Percentiles rank a stretch among this genome's conserved stretches.
These are phyloP conservation scores for Fomitopsis pulvina DNA, from an alignment of 768 basidiomycete species.

Conservation along the genomic window DNA sequence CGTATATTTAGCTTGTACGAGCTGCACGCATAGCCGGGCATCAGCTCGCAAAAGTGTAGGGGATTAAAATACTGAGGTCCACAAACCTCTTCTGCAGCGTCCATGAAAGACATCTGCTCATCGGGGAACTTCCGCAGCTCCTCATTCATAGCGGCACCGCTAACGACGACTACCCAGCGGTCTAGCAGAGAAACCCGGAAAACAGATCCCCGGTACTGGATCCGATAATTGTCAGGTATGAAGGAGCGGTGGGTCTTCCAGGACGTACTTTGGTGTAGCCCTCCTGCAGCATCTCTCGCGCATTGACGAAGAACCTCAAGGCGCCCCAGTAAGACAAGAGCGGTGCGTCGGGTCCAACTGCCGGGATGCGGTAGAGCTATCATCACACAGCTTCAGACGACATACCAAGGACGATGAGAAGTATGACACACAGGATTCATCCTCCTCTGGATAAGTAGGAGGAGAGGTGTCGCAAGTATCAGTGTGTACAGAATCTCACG, in stretches of 20 bases:
- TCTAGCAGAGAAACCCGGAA: constrained; percentile 39
- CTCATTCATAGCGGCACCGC: constrained; percentile 37
- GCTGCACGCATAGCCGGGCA: constrained; percentile 6
- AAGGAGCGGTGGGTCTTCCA: background rate
- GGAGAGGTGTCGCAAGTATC: too few relatives aligned
- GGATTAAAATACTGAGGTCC: background rate
- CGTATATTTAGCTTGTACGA: constrained; percentile 26
- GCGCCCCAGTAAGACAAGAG: constrained; percentile 23
- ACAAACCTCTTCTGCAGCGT: constrained; percentile 33
- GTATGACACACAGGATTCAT: too few relatives aligned
- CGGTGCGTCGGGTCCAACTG: constrained; percentile 19
- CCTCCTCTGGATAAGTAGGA: too few relatives aligned
- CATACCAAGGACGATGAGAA: too few relatives aligned
- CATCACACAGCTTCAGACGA: too few relatives aligned
- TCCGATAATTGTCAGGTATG: background rate
- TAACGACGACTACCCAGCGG: constrained; percentile 41
- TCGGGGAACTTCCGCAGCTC: constrained; percentile 45
- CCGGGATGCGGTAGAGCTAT: constrained; percentile 24
- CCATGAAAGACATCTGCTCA: constrained; percentile 35
- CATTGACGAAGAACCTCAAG: constrained; percentile 12
- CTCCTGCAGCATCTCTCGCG: constrained; percentile 20
- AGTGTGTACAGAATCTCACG: too few relatives aligned
- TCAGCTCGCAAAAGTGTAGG: background rate
- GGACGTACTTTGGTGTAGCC: constrained; percentile 24
- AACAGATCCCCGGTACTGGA: constrained; percentile 15